These are phyloP conservation scores for Yamadazyma aaseri DNA, from an alignment of 1,139 yeast species.

Conservation along the genomic window DNA sequence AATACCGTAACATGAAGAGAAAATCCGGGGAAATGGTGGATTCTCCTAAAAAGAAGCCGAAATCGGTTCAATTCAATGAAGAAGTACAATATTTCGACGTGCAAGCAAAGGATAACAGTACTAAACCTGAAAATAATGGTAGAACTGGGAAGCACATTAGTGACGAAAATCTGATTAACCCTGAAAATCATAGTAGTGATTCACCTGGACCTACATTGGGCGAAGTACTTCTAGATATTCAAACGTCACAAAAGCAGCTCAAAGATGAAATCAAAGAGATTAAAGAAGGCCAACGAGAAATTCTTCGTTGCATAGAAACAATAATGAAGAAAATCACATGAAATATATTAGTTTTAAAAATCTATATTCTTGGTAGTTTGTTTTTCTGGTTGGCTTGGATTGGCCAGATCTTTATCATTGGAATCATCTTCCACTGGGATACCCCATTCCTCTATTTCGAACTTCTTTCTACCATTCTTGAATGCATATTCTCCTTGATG, in stretches of 20 bases:
- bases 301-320: slow-evolving; percentile 15
- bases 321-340: slow-evolving; percentile 4
- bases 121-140: too few species aligned
- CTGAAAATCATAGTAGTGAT: too few species aligned
- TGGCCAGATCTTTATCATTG: slow-evolving; percentile 42
- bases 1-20: slow-evolving; percentile 11
- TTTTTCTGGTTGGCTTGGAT: slow-evolving; percentile 15
- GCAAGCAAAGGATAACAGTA: too few species aligned
- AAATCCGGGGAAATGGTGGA: slow-evolving; percentile 2
- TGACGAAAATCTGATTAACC: too few species aligned
- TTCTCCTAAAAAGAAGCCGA: slow-evolving; percentile 9
- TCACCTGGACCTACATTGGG: too few species aligned
- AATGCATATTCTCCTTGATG: slow-evolving; percentile 80
- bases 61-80: slow-evolving; percentile 17
- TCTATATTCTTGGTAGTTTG: slow-evolving; percentile 39
- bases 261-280: slow-evolving; percentile 10
- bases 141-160: too few species aligned
- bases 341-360: slow-evolving; percentile 19
- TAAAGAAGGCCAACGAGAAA: slow-evolving; percentile 14
- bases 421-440: slow-evolving; percentile 88
- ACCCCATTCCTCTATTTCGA: slow-evolving; percentile 90
- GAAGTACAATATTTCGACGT: slow-evolving; percentile 14
- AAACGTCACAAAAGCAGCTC: background rate
- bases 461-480: slow-evolving; percentile 76
- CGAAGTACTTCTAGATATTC: too few species aligned